Base-by-base conservation (phyloP, 2,329 filamentous ascomycete species). In the Ceratocystis diversiconidia region DNA sequence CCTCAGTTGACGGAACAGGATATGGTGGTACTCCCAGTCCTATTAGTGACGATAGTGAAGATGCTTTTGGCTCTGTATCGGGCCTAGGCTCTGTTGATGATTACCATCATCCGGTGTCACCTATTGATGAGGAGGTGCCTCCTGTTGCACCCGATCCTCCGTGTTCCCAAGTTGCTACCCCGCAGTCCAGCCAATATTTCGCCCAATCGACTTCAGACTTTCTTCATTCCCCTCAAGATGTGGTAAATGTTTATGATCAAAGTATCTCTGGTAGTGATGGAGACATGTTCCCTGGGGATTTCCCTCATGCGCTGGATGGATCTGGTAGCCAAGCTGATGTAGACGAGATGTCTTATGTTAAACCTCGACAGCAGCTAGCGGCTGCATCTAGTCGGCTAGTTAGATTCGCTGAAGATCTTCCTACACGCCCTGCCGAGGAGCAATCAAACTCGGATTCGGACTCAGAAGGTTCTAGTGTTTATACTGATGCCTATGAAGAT, bases 401-500 rank as follows among this genome's bases (percentile, higher is more conserved):
- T 43, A 19, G 68, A 28, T 36, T 57, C 82, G 36, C 80, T 80
- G 1, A 71, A 72, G 1, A 82, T 80, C 61, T 75, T n/a, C 66
- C 66, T 1, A 65, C 28, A 25, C 62, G 66, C 15, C 36, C 36
- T 12, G 55, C 32, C 17, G 63, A 60, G 43, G 44, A 67, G 28
- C 57, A 61, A 32, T 50, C 43, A 25, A 62, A 60, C 19, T 64
- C 65, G 3, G 66, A 67, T n/a, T 61, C 65, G n/a, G 76, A 73
- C 4, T 72, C 73, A 1, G 82, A 85, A 65, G 75, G 76, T 15
- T 77, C 76, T 62, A 86, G 82, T 68, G 80, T 89, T 28, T 92
- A 89, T 72, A 90, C 86, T 69, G 89, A 92, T 73, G 88, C 88
- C 0, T 86, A 86, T 64, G 89, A 92, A 73, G 86, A 90, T 68